Conservation (phyloP, 164 flowering plant species). For the Magnolia sinica region DNA sequence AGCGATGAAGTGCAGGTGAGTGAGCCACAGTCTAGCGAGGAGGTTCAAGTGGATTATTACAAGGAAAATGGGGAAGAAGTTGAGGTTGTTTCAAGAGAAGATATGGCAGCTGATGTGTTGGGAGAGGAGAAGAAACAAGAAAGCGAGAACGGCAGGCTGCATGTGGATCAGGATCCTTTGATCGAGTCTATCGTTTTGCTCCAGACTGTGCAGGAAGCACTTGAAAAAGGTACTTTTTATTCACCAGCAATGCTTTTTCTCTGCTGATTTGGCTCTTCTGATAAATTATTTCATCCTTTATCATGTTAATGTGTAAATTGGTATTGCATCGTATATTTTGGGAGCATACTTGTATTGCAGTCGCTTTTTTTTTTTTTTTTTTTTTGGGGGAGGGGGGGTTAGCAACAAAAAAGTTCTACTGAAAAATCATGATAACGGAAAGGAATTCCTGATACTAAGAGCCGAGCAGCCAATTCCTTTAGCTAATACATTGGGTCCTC, state of each 20-base stretch:
- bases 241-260: background rate
- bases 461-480: too few relatives aligned
- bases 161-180: slow-evolving; percentile 49
- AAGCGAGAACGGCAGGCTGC: slow-evolving; percentile 21
- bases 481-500: too few relatives aligned
- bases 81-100: slow-evolving; percentile 40
- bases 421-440: too few relatives aligned
- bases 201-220: slow-evolving; percentile 62
- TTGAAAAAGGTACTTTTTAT: slow-evolving; percentile 45
- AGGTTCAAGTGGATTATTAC: slow-evolving; percentile 27
- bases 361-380: background rate
- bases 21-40: slow-evolving; percentile 35
- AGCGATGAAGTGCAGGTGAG: background rate
- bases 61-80: slow-evolving; percentile 41
- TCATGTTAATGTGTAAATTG: background rate
- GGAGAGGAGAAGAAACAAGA: slow-evolving; percentile 40
- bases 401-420: too few relatives aligned
- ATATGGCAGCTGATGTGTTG: slow-evolving; percentile 32
- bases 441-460: too few relatives aligned
- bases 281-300: background rate
- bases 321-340: background rate
- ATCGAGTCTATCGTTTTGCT: slow-evolving; percentile 46
- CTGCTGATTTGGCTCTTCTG: background rate
- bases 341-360: background rate
- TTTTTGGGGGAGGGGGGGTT: too few relatives aligned